A percentile compares a stretch with the other conserved stretches of the same genome.
Evolutionary conservation across 169 alveolate species (phyloP).

Genomic region (Pseudocohnilembus persalinus): DNA sequence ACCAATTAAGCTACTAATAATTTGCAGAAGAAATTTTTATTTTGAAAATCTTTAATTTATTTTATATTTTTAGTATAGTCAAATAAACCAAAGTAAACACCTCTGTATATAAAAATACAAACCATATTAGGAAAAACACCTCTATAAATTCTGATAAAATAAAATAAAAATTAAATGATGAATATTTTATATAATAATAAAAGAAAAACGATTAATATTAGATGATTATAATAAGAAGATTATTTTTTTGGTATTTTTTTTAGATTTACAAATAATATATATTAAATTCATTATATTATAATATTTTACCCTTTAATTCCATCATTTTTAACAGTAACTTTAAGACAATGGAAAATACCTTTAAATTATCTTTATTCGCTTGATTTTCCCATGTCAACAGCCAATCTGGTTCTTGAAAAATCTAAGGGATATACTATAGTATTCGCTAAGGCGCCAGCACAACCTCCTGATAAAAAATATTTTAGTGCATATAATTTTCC

Average conservation of each 20-base stretch:
- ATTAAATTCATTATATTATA: no score
- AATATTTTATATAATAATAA: no score
- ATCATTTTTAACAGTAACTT: slow-evolving; percentile 17
- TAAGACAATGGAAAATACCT: slow-evolving; percentile 40
- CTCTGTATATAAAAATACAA: slow-evolving; percentile 44
- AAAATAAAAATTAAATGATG: no score
- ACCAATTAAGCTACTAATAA: slow-evolving; percentile 31
- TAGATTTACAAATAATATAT: neutral
- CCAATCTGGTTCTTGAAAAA: slow-evolving; percentile 95
- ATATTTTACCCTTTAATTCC: slow-evolving; percentile 30
- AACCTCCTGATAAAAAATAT: slow-evolving; percentile 89
- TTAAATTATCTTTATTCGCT: slow-evolving; percentile 70
- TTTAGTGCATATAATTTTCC: slow-evolving; percentile 50
- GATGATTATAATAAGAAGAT: no score
- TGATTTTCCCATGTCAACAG: slow-evolving; percentile 93
- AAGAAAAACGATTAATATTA: no score
- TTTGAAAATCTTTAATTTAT: no score
- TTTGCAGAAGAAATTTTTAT: neutral
- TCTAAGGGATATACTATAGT: slow-evolving; percentile 95
- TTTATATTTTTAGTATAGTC: slow-evolving; percentile 27
- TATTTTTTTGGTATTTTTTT: no score
- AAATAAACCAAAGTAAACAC: slow-evolving; percentile 42
- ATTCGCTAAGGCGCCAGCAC: slow-evolving; percentile 92
- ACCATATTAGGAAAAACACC: slow-evolving; percentile 30
- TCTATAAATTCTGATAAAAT: slow-evolving; percentile 1